Evolutionary conservation across 129 eudicot genomes (phyloP).

Genomic region (Erigeron canadensis): DNA sequence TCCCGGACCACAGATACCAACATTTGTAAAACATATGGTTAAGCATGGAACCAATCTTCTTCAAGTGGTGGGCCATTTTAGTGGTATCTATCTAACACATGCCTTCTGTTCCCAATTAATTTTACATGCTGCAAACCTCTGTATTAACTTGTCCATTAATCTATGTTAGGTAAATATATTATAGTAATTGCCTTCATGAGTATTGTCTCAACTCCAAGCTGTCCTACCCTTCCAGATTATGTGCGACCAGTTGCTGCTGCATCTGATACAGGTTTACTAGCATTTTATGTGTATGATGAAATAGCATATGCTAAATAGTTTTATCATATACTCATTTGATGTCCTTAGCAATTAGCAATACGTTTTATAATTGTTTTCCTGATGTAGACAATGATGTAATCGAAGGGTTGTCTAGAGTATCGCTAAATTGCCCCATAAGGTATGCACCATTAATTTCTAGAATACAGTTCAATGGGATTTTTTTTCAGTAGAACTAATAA

Average conservation of each 20-base stretch:
- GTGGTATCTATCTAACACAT: conserved; percentile 46
- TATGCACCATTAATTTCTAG: conserved; percentile 13
- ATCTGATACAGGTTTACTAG: conserved; percentile 51
- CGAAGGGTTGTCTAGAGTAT: conserved; percentile 74
- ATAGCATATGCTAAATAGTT: not conserved
- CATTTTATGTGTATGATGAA: conserved; percentile 8
- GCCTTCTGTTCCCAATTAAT: conserved; percentile 4
- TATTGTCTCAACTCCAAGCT: conserved; percentile 31
- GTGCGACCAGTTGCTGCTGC: conserved; percentile 45
- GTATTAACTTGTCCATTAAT: conserved; percentile 16
- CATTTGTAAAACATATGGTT: conserved; percentile 46
- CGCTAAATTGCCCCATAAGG: conserved; percentile 72
- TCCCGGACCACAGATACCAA: conserved; percentile 80
- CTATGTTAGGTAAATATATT: conserved; percentile 54
- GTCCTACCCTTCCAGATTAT: conserved; percentile 49
- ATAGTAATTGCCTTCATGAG: conserved; percentile 70
- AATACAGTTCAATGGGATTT: not conserved
- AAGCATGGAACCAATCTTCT: conserved; percentile 78
- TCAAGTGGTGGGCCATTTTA: conserved; percentile 83
- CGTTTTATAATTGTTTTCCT: conserved; percentile 2
- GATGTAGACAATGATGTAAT: conserved; percentile 63
- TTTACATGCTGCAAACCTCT: conserved; percentile 12
- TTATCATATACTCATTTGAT: conserved; percentile 8
- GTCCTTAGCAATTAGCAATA: conserved; percentile 2
- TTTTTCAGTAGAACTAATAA: not conserved